Percentiles rank a stretch among this genome's conserved stretches.
Conservation (phyloP, 2,329 filamentous ascomycete species). For the Blumeriella jaapii region DNA sequence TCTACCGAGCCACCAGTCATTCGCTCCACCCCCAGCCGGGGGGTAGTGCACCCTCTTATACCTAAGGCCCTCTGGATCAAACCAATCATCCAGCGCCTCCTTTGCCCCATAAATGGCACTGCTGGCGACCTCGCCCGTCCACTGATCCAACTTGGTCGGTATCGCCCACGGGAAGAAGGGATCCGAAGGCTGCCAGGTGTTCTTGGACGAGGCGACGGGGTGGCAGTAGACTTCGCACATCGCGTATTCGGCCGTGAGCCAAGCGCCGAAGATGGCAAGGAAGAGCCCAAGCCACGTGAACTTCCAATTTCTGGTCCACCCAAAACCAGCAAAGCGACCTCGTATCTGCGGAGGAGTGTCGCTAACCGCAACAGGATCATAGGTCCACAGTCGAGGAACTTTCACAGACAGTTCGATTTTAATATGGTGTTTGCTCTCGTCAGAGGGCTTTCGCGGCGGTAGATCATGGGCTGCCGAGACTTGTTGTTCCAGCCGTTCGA, state of each 20-base stretch:
- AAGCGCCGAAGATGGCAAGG: slow-evolving; percentile 34
- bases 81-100: slow-evolving; percentile 1
- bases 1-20: slow-evolving; percentile 10
- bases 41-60: slow-evolving; percentile 1
- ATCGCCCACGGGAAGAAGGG: slow-evolving; percentile 49
- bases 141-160: slow-evolving; percentile 51
- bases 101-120: neutral
- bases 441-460: slow-evolving; percentile 9
- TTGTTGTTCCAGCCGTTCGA: slow-evolving; percentile 44
- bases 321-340: slow-evolving; percentile 1
- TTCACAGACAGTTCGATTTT: neutral
- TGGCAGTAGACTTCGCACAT: slow-evolving; percentile 45
- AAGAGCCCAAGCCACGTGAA: slow-evolving; percentile 23
- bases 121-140: slow-evolving; percentile 29
- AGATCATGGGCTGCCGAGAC: slow-evolving; percentile 32
- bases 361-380: neutral
- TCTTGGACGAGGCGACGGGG: slow-evolving; percentile 35
- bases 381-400: neutral
- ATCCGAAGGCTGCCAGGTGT: slow-evolving; percentile 44
- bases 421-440: neutral
- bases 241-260: slow-evolving; percentile 42
- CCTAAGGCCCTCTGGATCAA: slow-evolving; percentile 1
- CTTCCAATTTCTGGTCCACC: slow-evolving; percentile 10
- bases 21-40: neutral
- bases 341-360: neutral